Evolutionary conservation across 768 basidiomycete species (phyloP).

Genomic region (Amyloporia xantha): DNA sequence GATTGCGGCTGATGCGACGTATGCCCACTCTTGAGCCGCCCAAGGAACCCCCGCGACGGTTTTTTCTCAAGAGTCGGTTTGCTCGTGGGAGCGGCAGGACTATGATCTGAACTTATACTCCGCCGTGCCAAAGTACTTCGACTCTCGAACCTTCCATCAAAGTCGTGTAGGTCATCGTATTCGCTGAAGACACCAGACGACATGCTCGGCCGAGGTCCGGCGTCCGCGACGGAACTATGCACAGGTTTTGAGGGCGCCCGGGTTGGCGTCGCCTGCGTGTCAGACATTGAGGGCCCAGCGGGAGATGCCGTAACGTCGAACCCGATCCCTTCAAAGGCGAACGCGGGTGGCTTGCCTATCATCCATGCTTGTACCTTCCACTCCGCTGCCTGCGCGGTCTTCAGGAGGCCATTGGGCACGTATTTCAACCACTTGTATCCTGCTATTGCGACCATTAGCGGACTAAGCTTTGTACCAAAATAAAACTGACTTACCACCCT

Average conservation of each 20-base stretch:
- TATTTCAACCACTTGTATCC: slow-evolving; percentile 97
- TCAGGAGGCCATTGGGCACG: slow-evolving; percentile 86
- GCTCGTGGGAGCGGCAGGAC: slow-evolving; percentile 21
- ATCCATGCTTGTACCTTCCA: slow-evolving; percentile 98
- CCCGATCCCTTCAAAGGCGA: slow-evolving; percentile 82
- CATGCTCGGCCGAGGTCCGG: slow-evolving; percentile 58
- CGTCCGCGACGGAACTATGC: slow-evolving; percentile 24
- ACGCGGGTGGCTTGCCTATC: slow-evolving; percentile 89
- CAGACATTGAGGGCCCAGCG: slow-evolving; percentile 1
- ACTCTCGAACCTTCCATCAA: slow-evolving; percentile 82
- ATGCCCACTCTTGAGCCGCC: slow-evolving; percentile 48
- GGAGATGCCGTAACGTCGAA: slow-evolving; percentile 44
- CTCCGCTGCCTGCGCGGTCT: slow-evolving; percentile 94
- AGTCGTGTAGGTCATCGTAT: slow-evolving; percentile 83
- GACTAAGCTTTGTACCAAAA: not conserved
- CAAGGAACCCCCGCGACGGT: slow-evolving; percentile 61
- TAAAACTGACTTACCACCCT: slow-evolving; percentile 57
- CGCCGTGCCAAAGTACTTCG: slow-evolving; percentile 58
- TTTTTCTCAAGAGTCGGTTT: slow-evolving; percentile 42
- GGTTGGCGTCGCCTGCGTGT: not conserved
- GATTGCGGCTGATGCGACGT: slow-evolving; percentile 39
- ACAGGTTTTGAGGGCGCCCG: slow-evolving; percentile 1
- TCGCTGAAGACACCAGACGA: slow-evolving; percentile 73
- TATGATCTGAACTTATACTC: slow-evolving; percentile 23
- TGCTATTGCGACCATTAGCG: slow-evolving; percentile 31